Conservation (phyloP, 352 stramenopile genomes). For the Phytophthora pluvialis region DNA sequence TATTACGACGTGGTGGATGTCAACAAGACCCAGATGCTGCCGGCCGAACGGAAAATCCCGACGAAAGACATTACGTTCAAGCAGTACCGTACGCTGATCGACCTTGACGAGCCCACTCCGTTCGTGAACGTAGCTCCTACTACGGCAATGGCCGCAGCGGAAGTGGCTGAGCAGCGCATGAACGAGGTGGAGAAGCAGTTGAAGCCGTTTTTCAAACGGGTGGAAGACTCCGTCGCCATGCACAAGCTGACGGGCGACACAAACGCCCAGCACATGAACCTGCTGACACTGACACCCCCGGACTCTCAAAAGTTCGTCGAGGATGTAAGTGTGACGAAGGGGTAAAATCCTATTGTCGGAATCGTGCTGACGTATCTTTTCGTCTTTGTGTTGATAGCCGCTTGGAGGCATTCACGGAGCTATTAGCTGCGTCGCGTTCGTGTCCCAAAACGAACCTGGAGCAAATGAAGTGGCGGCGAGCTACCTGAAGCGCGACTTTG, state of each 20-base stretch:
- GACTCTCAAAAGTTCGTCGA: constrained; percentile 20
- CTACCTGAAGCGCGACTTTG: constrained; percentile 73
- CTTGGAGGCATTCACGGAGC: constrained; percentile 52
- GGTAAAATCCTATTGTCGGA: background rate
- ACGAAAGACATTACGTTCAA: constrained; percentile 31
- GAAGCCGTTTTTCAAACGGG: constrained; percentile 48
- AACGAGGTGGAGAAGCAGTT: constrained; percentile 58
- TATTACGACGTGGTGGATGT: constrained; percentile 49
- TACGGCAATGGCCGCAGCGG: constrained; percentile 19
- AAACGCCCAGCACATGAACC: constrained; percentile 44
- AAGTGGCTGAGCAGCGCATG: constrained; percentile 45
- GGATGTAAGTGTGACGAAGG: constrained; percentile 23
- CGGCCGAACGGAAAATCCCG: constrained; percentile 33
- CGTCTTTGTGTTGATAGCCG: constrained; percentile 21
- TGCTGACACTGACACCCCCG: constrained; percentile 37
- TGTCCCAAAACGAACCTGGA: constrained; percentile 41
- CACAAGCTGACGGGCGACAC: constrained; percentile 25
- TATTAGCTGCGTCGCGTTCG: constrained; percentile 63
- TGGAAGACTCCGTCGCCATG: constrained; percentile 48
- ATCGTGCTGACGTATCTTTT: constrained; percentile 7
- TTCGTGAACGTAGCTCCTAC: constrained; percentile 35
- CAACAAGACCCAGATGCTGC: constrained; percentile 38
- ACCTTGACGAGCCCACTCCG: constrained; percentile 50
- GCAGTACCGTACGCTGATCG: constrained; percentile 51
- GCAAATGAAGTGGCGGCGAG: constrained; percentile 43